Percentiles rank a stretch among this genome's conserved stretches.
These are phyloP conservation scores for Adansonia digitata DNA, from an alignment of 345 rosid species.

Conservation along the genomic window DNA sequence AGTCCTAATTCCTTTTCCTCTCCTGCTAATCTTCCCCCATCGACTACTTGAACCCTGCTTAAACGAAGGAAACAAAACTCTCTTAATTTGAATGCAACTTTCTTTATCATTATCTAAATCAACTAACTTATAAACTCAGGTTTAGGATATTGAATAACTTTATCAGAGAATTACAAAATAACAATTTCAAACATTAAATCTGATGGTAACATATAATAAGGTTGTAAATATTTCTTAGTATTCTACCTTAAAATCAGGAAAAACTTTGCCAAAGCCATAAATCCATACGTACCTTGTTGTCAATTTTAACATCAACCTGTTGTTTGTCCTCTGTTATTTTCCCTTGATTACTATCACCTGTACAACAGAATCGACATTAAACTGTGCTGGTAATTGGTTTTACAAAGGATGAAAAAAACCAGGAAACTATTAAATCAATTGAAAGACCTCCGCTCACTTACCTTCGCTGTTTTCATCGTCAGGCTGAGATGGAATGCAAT, in stretches of 20 bases:
- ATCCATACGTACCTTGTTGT: background rate
- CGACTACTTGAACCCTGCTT: slow-evolving; percentile 13
- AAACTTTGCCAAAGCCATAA: background rate
- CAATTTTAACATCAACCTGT: background rate
- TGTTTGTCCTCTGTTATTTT: background rate
- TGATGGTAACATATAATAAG: too few species aligned
- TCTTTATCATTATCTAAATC: too few species aligned
- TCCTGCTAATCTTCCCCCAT: background rate
- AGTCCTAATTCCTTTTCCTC: too few species aligned
- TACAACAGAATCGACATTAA: background rate
- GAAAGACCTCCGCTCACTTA: background rate
- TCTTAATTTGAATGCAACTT: background rate
- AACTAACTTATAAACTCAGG: too few species aligned
- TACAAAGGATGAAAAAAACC: background rate
- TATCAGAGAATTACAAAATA: too few species aligned
- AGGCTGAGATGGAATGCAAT: background rate
- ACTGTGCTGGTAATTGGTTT: background rate
- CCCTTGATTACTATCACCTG: background rate
- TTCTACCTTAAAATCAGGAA: background rate
- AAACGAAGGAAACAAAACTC: background rate
- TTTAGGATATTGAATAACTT: too few species aligned
- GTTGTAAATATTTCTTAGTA: too few species aligned
- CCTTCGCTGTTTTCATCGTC: background rate
- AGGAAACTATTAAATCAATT: background rate
- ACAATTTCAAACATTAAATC: too few species aligned